Percentiles rank a stretch among this genome's conserved stretches.
Evolutionary conservation across 1,284 basidiomycete species (phyloP).

Genomic region (Porphyrellus sp.): DNA sequence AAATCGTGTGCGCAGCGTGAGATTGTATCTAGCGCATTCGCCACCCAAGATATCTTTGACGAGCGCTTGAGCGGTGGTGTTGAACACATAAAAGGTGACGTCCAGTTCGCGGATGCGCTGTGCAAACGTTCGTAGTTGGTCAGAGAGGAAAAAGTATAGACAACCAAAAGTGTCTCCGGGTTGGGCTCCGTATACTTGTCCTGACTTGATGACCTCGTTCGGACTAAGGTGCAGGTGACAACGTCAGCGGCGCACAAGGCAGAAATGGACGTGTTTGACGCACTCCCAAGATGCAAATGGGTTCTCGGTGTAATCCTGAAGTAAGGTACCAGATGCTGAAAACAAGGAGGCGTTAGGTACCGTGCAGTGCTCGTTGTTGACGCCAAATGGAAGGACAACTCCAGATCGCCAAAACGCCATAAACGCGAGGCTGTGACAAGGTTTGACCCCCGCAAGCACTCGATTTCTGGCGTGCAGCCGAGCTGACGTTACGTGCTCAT

Average conservation of each 20-base stretch:
- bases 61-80: constrained; percentile 27
- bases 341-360: constrained; percentile 40
- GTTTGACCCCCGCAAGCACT: constrained; percentile 29
- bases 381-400: constrained; percentile 43
- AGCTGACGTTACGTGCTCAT: constrained; percentile 28
- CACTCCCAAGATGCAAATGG: constrained; percentile 43
- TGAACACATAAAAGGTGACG: constrained; percentile 33
- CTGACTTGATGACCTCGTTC: constrained; percentile 31
- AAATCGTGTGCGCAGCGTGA: constrained; percentile 33
- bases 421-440: constrained; percentile 41
- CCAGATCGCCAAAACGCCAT: constrained; percentile 40
- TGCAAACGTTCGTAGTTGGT: constrained; percentile 38
- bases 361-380: constrained; percentile 35
- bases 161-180: constrained; percentile 44
- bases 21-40: constrained; percentile 17
- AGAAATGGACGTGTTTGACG: constrained; percentile 18
- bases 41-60: constrained; percentile 17
- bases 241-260: constrained; percentile 1
- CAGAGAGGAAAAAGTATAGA: constrained; percentile 42
- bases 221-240: constrained; percentile 5
- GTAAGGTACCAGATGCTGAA: constrained; percentile 31
- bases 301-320: constrained; percentile 31
- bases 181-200: constrained; percentile 35
- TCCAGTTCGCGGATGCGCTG: constrained; percentile 34
- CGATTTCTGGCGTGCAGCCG: constrained; percentile 37